Percentiles rank a stretch among this genome's conserved stretches.
phyloP scores from a whole-genome alignment of 768 basidiomycete genomes.

The Dioszegia aurantiaca region DNA sequence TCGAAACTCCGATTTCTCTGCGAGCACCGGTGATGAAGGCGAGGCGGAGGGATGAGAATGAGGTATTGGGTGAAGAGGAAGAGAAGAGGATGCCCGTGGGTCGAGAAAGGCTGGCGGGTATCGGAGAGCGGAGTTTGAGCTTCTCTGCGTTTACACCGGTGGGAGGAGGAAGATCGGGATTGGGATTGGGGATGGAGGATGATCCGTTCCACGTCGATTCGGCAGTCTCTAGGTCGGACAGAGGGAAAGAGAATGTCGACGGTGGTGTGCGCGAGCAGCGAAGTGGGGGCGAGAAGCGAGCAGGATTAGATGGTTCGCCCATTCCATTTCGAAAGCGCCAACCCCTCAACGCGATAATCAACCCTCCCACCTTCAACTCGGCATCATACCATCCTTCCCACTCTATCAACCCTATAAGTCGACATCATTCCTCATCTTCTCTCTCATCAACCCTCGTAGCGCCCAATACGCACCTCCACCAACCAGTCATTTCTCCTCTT shows the following conservation, averaged over 20 bases:
- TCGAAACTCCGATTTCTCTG: constrained; percentile 12
- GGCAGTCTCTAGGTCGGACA: background rate
- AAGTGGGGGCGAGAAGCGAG: background rate
- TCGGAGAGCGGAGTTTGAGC: constrained; percentile 10
- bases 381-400: too few relatives aligned
- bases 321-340: background rate
- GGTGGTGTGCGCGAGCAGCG: too few relatives aligned
- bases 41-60: too few relatives aligned
- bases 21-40: background rate
- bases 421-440: constrained; percentile 6
- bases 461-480: background rate
- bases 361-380: background rate
- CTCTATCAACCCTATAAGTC: background rate
- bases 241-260: constrained; percentile 1
- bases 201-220: constrained; percentile 4
- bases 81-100: too few relatives aligned
- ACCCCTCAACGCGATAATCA: background rate
- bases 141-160: background rate
- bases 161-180: background rate
- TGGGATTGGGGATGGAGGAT: background rate
- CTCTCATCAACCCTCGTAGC: constrained; percentile 6
- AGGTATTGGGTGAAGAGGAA: too few relatives aligned
- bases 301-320: constrained; percentile 1
- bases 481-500: background rate
- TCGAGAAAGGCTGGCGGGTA: background rate